Conservation (phyloP, 495 filamentous ascomycete genomes). For the Thozetella sp. region DNA sequence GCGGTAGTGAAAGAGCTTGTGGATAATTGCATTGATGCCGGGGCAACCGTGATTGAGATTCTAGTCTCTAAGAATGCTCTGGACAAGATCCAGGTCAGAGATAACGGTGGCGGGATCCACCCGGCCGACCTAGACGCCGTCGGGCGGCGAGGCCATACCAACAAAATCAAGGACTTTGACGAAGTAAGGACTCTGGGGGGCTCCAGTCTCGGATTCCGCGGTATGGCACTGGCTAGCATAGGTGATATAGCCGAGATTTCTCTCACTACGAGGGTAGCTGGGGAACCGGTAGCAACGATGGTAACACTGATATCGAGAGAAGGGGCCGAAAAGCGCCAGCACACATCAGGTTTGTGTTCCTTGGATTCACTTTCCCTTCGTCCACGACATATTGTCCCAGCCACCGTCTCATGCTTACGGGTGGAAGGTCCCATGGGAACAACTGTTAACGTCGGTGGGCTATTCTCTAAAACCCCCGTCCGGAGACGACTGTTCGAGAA, state of each 20-base stretch:
- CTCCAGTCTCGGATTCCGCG: constrained; percentile 81
- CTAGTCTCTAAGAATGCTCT: constrained; percentile 76
- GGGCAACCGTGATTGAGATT: constrained; percentile 71
- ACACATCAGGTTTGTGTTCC: constrained; percentile 43
- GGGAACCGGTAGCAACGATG: constrained; percentile 63
- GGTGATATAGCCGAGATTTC: constrained; percentile 67
- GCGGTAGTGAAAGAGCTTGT: constrained; percentile 88
- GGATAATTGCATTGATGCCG: constrained; percentile 89
- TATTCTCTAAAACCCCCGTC: constrained; percentile 76
- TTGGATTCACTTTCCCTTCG: background rate
- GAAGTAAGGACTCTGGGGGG: constrained; percentile 71
- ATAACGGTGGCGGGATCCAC: constrained; percentile 85
- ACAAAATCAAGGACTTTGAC: constrained; percentile 75
- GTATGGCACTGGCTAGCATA: constrained; percentile 81
- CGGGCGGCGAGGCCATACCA: constrained; percentile 75
- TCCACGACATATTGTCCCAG: background rate
- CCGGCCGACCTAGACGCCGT: constrained; percentile 68
- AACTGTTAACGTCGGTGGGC: constrained; percentile 66
- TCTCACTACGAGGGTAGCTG: constrained; percentile 71
- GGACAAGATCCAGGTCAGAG: constrained; percentile 83
- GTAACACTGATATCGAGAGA: constrained; percentile 37
- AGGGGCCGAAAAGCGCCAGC: constrained; percentile 39
- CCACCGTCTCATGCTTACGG: too few relatives aligned
- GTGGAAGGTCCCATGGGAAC: constrained; percentile 75
- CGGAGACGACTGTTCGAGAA: constrained; percentile 68